phyloP scores from a whole-genome alignment of 2,329 filamentous ascomycete species.

The Pseudogymnoascus sp. region DNA sequence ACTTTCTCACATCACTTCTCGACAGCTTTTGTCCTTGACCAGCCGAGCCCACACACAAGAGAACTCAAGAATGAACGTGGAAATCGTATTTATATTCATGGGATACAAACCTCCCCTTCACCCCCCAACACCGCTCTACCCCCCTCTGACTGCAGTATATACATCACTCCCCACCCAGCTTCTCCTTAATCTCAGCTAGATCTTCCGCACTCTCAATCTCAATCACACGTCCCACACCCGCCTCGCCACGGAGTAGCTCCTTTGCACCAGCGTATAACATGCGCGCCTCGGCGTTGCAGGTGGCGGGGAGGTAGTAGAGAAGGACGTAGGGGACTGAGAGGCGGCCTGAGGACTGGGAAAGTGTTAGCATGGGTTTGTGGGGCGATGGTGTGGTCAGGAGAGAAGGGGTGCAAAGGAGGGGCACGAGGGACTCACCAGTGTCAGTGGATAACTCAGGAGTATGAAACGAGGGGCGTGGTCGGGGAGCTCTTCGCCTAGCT shows the following conservation, averaged over 20 bases:
- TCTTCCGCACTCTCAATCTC: conserved; percentile 79
- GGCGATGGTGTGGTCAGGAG: neutral
- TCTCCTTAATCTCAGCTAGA: conserved; percentile 69
- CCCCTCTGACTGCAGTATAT: neutral
- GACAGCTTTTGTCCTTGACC: neutral
- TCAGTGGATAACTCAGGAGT: conserved; percentile 83
- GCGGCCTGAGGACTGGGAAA: conserved; percentile 64
- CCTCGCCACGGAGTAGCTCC: conserved; percentile 88
- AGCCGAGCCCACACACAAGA: neutral
- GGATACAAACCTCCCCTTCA: neutral
- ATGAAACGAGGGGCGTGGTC: conserved; percentile 88
- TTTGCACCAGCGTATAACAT: conserved; percentile 97
- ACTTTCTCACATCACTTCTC: neutral
- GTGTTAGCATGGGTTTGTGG: conserved; percentile 11
- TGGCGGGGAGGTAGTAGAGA: conserved; percentile 88
- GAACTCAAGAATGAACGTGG: neutral
- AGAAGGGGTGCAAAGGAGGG: neutral
- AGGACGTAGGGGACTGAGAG: conserved; percentile 88
- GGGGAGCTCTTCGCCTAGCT: conserved; percentile 80
- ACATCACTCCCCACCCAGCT: conserved; percentile 34
- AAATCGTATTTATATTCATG: neutral
- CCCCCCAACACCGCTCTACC: neutral
- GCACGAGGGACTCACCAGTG: conserved; percentile 50
- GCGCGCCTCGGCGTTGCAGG: conserved; percentile 75
- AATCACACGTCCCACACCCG: conserved; percentile 79